Evolutionary conservation across 2,329 filamentous ascomycete species (phyloP).

Genomic region (Colletotrichum destructivum): DNA sequence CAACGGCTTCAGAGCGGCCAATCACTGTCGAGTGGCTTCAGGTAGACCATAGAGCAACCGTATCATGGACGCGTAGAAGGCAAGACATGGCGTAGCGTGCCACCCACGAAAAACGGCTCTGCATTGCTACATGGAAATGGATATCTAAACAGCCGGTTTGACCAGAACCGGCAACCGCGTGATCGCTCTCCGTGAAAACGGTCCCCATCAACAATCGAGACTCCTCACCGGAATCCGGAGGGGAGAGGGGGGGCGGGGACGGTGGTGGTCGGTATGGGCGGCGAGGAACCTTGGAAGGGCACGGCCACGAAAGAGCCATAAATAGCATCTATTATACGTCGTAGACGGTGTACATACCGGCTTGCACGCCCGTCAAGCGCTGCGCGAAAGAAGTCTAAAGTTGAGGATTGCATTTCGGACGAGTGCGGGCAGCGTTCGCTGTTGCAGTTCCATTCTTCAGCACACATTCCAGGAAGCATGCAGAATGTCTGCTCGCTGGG

Average conservation of each 20-base stretch:
- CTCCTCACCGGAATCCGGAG: constrained; percentile 8
- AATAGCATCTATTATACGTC: background rate
- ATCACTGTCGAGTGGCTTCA: background rate
- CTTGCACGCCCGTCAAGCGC: background rate
- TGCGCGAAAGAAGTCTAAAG: constrained; percentile 24
- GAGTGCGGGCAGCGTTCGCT: background rate
- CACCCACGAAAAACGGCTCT: background rate
- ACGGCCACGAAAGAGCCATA: constrained; percentile 12
- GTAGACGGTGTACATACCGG: background rate
- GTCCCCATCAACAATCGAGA: background rate
- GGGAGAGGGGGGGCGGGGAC: background rate
- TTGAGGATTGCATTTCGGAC: background rate
- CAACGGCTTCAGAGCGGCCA: background rate
- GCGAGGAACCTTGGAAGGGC: background rate
- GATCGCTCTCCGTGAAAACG: background rate
- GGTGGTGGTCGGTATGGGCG: background rate
- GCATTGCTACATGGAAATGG: background rate
- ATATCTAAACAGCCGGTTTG: background rate
- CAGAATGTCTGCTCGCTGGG: background rate
- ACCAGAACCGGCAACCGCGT: background rate
- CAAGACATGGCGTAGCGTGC: too few relatives aligned
- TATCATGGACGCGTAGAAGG: background rate
- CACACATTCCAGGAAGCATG: background rate
- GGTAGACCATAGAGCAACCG: background rate
- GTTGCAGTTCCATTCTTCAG: background rate